Base-by-base conservation (phyloP, 1,284 basidiomycete species). In the Leccinum subrobustum region DNA sequence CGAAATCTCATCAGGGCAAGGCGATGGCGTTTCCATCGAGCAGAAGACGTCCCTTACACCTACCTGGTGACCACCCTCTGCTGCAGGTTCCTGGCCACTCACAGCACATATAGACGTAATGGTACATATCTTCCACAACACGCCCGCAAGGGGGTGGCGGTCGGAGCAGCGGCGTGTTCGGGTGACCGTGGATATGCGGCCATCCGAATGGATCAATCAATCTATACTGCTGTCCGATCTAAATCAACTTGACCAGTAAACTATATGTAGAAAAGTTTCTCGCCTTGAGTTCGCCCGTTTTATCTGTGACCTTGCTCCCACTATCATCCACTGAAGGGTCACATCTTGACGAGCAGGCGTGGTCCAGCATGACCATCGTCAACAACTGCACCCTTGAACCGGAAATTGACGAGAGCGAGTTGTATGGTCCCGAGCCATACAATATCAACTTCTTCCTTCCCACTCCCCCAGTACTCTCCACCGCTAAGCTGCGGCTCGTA, bases 401-500 rank as follows among this genome's bases (percentile, higher is more conserved):
- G 18, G 25, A 55, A 14, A 59, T 66, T 14, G 8, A 16, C 2
- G 60, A 61, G 6, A 33, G 27, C 31, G 64, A 58, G 12, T 25
- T 66, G 25, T 63, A 60, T 6, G 62, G 64, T 1, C 67, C 64
- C 2, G 66, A 64, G 4, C 68, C 66, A 23, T 69, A 69, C 47
- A 56, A 68, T 52, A 12, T 68, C 37, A 64, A 68, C 53, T 61
- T 66, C 37, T 23, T 61, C 42, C 44, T 62, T 52, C 60, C 35
- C 18, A 20, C 54, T 2, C 63, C 64, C 29, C 48, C 56, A 3
- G 52, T 56, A 6, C 33, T 68, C 9, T 64, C 59, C 11, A 64
- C 68, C 0, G 23, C 63, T 20, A 69, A 62, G 31, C 18, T 70
- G 9, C 63, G 57, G 35, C 63, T 72, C 51, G 53, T 70, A 39